Evolutionary conservation across 176 grass and related monocot species (phyloP).

Genomic region (Oryza glumipatula): DNA sequence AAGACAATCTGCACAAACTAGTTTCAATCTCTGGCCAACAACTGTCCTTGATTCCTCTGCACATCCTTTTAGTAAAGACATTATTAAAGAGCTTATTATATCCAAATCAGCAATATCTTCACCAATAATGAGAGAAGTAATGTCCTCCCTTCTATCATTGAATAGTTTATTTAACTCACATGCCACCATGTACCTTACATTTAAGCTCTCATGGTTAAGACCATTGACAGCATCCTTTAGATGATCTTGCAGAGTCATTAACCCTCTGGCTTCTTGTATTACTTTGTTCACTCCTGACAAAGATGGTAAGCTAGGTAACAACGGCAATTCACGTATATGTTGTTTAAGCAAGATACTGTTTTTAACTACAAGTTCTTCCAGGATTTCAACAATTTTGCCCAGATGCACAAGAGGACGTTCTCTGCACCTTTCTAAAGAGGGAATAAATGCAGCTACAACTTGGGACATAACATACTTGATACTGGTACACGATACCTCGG

Average conservation of each 20-base stretch:
- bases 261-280: conserved; percentile 91
- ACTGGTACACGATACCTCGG: conserved; percentile 77
- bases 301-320: conserved; percentile 82
- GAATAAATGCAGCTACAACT: conserved; percentile 96
- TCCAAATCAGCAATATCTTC: conserved; percentile 81
- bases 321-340: conserved; percentile 83
- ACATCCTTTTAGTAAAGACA: conserved; percentile 83
- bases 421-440: conserved; percentile 72
- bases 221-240: conserved; percentile 84
- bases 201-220: conserved; percentile 97
- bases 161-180: conserved; percentile 91
- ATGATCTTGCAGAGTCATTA: conserved; percentile 79
- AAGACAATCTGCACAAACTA: conserved; percentile 89
- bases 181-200: conserved; percentile 96
- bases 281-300: conserved; percentile 90
- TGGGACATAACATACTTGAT: conserved; percentile 95
- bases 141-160: conserved; percentile 70
- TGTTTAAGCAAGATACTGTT: conserved; percentile 67
- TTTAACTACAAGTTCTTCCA: conserved; percentile 88
- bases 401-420: conserved; percentile 67
- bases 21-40: conserved; percentile 88
- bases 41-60: conserved; percentile 85
- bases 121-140: conserved; percentile 84
- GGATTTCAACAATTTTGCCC: conserved; percentile 80
- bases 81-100: conserved; percentile 85